Evolutionary conservation across 371 early-diverging fungal species (phyloP).

Genomic region (Mucor ambiguus): DNA sequence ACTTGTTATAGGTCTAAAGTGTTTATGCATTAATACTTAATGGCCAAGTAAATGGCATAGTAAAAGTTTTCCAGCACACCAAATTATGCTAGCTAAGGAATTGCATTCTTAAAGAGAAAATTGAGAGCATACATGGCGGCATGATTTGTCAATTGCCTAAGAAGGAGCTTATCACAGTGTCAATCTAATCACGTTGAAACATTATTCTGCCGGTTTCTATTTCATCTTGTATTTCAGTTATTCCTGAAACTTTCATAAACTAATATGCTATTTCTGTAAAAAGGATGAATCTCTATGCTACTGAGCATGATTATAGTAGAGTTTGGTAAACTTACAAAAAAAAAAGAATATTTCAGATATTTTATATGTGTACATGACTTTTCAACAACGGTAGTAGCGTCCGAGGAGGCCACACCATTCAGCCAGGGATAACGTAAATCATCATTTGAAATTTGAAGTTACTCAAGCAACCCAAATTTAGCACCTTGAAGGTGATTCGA

Average conservation of each 20-base stretch:
- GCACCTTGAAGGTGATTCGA: constrained; percentile 12
- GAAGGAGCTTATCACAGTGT: background rate
- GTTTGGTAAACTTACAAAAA: background rate
- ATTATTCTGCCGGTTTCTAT: background rate
- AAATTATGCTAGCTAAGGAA: too few relatives aligned
- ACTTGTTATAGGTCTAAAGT: background rate
- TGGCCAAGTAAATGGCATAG: background rate
- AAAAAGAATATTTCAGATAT: constrained; percentile 20
- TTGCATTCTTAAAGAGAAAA: too few relatives aligned
- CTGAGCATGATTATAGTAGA: background rate
- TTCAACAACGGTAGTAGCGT: constrained; percentile 32
- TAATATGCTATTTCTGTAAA: background rate
- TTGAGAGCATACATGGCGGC: background rate
- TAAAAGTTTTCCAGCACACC: background rate
- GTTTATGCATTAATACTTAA: background rate
- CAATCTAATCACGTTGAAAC: background rate
- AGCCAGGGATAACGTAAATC: constrained; percentile 41
- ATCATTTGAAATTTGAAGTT: constrained; percentile 22
- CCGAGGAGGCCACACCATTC: constrained; percentile 35
- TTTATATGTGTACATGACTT: constrained; percentile 20
- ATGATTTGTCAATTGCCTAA: background rate
- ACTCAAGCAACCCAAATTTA: constrained; percentile 3
- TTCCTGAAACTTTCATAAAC: background rate
- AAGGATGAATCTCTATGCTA: background rate
- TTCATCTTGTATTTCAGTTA: background rate